These are phyloP conservation scores for Pleurotus djamor DNA, from an alignment of 768 basidiomycete species.

Conservation along the genomic window DNA sequence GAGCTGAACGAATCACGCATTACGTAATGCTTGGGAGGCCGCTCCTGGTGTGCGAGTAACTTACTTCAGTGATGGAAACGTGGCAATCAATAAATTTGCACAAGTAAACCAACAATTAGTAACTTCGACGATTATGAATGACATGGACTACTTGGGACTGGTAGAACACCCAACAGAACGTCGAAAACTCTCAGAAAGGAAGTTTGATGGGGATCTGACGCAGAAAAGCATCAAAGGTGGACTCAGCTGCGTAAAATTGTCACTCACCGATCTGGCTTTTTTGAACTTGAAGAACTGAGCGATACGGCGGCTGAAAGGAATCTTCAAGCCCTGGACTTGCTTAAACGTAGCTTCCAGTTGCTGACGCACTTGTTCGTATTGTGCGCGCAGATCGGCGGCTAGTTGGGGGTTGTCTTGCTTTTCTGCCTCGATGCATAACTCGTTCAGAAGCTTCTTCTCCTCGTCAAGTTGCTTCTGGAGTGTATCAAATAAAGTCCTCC, in stretches of 20 bases:
- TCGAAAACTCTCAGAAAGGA: not conserved
- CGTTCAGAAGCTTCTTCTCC: slow-evolving; percentile 5
- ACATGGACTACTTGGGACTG: too few species aligned
- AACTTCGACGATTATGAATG: too few species aligned
- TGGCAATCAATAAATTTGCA: too few species aligned
- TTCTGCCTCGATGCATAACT: slow-evolving; percentile 7
- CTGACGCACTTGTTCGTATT: slow-evolving; percentile 6
- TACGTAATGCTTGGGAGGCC: too few species aligned
- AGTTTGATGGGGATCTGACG: not conserved
- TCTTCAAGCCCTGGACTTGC: slow-evolving; percentile 7
- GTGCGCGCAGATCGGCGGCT: not conserved
- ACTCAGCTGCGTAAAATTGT: not conserved
- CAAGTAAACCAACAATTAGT: too few species aligned
- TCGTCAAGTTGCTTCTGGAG: slow-evolving; percentile 10
- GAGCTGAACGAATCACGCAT: too few species aligned
- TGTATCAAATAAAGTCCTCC: slow-evolving; percentile 1
- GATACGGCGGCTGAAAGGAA: slow-evolving; percentile 6
- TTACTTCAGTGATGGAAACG: too few species aligned
- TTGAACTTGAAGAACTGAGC: slow-evolving; percentile 3
- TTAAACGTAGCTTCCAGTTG: slow-evolving; percentile 5
- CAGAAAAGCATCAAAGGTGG: too few species aligned
- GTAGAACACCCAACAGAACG: too few species aligned
- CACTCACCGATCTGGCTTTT: slow-evolving; percentile 4
- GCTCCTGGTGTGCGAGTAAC: too few species aligned
- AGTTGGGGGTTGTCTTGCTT: slow-evolving; percentile 1